Evolutionary conservation across 176 grass and related monocot genomes (phyloP).

Genomic region (Triticum monococcum): DNA sequence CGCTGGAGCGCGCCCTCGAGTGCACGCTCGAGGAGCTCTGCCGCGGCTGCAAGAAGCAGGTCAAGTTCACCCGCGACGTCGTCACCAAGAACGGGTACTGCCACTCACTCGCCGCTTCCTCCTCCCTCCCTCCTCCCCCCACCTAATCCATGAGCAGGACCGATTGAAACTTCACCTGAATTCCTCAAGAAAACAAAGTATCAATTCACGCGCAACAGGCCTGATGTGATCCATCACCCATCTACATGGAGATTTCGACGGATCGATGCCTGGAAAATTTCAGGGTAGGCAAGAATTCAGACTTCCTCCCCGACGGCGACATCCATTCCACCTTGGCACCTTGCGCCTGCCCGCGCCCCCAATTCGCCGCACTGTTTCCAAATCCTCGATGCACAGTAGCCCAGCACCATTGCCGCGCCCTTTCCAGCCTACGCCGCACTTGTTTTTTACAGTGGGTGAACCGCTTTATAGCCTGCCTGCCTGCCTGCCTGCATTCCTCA

Average conservation of each 20-base stretch:
- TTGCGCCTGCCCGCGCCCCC: neutral
- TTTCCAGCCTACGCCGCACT: conserved; percentile 39
- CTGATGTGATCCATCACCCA: neutral
- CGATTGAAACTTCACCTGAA: conserved; percentile 24
- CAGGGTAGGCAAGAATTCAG: conserved; percentile 40
- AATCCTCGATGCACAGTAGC: conserved; percentile 27
- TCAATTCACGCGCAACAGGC: neutral
- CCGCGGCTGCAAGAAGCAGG: conserved; percentile 88
- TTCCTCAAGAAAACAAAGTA: neutral
- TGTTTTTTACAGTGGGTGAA: conserved; percentile 33
- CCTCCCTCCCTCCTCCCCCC: neutral
- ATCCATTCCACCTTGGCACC: conserved; percentile 15
- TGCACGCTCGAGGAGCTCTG: conserved; percentile 95
- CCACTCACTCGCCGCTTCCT: neutral
- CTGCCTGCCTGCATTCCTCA: neutral
- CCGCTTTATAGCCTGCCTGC: conserved; percentile 14
- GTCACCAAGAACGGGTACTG: conserved; percentile 79
- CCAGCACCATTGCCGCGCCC: conserved; percentile 20
- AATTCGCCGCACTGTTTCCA: conserved; percentile 23
- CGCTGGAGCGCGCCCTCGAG: conserved; percentile 72
- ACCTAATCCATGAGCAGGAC: conserved; percentile 21
- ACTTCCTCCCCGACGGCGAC: conserved; percentile 20
- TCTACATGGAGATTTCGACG: neutral
- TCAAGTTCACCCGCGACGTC: conserved; percentile 67
- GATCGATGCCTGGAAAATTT: conserved; percentile 27